Base-by-base conservation (phyloP, 345 rosid species). In the Dipteronia sinensis region DNA sequence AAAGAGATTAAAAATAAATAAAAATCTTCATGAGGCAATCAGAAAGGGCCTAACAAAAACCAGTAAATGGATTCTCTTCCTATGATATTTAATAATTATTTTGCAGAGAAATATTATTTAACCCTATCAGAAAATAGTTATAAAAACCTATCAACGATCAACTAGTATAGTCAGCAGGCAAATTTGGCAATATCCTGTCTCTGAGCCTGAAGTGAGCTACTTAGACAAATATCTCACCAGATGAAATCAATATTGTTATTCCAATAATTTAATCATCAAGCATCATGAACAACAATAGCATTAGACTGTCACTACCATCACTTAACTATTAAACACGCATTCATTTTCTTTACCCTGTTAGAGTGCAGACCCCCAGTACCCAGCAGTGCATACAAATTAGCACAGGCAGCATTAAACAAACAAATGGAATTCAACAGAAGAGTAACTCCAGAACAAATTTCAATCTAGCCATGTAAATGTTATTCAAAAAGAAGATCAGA, bases 371-470 rank as follows among this genome's bases (percentile, higher is more conserved):
- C 46, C 11, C 10, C 49, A 27, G 27, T 27, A 74, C 17, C 27
- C 62, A 27, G 53, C 23, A 64, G 67, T 5, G 27, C 9, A n/a
- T 19, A 75, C 31, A 75, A 13, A 51, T 53, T 15, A 75, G 27
- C 27, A 23, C 27, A 49, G 13, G 40, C 55, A 76, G 72, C 67
- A 42, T 56, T 29, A 40, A 16, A 56, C 53, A 67, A 67, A 55
- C 34, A 55, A 34, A 67, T 10, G 47, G 22, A 34, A 2, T 74
- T 62, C 56, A 64, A 64, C 6, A 19, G n/a, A 7, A 4, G 19
- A 63, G 47, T 65, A 13, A 65, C 17, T 2, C 47, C 22, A 3
- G 49, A 75, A 10, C 47, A 46, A 27, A 11, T 3, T 65, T 75
- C 71, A 65, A 29, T 19, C 6, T 13, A 53, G 27, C 49, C 3